phyloP scores from a whole-genome alignment of 2,329 filamentous ascomycete species.

The Aphanocladium album region DNA sequence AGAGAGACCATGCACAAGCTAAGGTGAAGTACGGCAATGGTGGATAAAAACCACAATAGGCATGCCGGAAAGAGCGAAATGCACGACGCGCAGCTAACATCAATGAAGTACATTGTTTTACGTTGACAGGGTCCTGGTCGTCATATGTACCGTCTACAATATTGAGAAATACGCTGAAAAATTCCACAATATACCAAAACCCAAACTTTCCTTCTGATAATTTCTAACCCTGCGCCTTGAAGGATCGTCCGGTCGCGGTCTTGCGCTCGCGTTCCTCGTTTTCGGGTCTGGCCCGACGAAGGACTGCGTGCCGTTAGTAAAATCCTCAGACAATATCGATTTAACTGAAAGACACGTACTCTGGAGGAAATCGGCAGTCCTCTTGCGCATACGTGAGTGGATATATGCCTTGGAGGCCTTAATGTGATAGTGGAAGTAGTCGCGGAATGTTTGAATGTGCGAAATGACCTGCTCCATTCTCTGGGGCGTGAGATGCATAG shows the following conservation, averaged over 20 bases:
- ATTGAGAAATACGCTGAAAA: background rate
- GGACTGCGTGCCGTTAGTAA: conserved; percentile 50
- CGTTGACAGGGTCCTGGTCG: background rate
- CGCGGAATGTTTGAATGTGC: conserved; percentile 98
- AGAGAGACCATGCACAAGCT: background rate
- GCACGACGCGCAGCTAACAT: background rate
- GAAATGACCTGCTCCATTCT: conserved; percentile 93
- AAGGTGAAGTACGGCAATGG: background rate
- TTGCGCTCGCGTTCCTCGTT: conserved; percentile 97
- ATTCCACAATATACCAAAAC: background rate
- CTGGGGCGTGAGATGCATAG: conserved; percentile 85
- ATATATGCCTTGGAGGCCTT: conserved; percentile 99
- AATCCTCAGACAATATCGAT: background rate
- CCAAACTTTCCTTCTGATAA: background rate
- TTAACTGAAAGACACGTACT: conserved; percentile 51
- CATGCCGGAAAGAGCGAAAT: background rate
- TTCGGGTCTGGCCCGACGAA: conserved; percentile 90
- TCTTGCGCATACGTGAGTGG: conserved; percentile 94
- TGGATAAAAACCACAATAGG: background rate
- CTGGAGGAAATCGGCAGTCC: conserved; percentile 97
- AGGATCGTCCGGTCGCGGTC: conserved; percentile 93
- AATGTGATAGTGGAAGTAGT: conserved; percentile 99
- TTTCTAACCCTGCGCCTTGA: conserved; percentile 51
- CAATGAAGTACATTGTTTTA: background rate
- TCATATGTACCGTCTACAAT: background rate